phyloP scores from a whole-genome alignment of 345 rosid genomes.

The Triadica sebifera region DNA sequence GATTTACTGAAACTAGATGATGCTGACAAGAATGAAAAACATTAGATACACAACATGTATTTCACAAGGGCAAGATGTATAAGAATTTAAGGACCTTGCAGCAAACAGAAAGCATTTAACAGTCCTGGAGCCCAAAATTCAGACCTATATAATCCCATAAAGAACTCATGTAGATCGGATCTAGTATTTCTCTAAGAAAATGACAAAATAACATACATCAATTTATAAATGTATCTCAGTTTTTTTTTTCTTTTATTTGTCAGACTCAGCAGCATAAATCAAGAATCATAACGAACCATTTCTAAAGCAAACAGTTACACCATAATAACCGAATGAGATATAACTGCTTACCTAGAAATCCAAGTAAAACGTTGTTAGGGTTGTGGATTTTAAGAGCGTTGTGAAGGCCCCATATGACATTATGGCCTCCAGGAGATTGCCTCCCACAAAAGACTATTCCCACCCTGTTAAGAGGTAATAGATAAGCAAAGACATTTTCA shows the following conservation, averaged over 20 bases:
- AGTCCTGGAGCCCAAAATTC: no score
- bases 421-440: slow-evolving; percentile 98
- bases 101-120: no score
- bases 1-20: background rate
- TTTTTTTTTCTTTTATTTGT: no score
- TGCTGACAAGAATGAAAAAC: background rate
- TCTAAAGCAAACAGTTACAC: background rate
- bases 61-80: background rate
- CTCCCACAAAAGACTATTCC: slow-evolving; percentile 94
- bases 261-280: background rate
- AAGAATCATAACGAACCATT: background rate
- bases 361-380: slow-evolving; percentile 63
- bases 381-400: slow-evolving; percentile 83
- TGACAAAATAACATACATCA: no score
- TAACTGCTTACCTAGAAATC: slow-evolving; percentile 69
- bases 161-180: no score
- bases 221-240: no score
- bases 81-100: no score
- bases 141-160: no score
- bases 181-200: no score
- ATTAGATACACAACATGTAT: background rate
- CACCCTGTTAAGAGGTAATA: slow-evolving; percentile 49
- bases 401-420: slow-evolving; percentile 91
- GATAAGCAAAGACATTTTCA: background rate
- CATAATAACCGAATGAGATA: slow-evolving; percentile 2